Conservation (phyloP, 306 rosid genomes). For the Trifolium subterraneum region DNA sequence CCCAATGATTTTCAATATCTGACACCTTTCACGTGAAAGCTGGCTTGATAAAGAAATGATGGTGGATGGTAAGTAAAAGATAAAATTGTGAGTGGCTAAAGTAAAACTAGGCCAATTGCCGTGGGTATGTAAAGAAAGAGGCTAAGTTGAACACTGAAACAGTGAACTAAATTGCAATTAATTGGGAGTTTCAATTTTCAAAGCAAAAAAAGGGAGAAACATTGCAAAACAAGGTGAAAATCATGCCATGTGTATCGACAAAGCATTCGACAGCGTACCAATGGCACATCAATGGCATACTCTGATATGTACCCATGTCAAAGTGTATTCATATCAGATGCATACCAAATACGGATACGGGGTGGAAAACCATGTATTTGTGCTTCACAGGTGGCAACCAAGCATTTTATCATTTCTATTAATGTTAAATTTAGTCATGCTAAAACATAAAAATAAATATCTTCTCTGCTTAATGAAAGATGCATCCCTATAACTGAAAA, state of each 20-base stretch:
- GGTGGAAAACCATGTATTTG: neutral
- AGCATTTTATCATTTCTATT: slow-evolving; percentile 26
- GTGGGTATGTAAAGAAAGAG: neutral
- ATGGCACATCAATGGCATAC: neutral
- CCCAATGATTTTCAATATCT: neutral
- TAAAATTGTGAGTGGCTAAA: neutral
- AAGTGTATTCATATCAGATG: neutral
- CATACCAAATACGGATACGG: neutral
- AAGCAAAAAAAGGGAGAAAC: neutral
- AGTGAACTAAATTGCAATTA: slow-evolving; percentile 7
- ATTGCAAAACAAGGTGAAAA: neutral
- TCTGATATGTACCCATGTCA: neutral
- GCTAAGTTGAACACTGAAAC: neutral
- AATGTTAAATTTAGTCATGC: slow-evolving; percentile 17
- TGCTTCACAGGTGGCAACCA: neutral
- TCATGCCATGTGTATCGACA: neutral
- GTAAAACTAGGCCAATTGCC: neutral
- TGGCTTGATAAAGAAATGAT: neutral
- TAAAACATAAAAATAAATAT: slow-evolving; percentile 14
- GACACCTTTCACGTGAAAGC: neutral
- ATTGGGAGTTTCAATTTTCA: slow-evolving; percentile 1
- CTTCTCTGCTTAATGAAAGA: slow-evolving; percentile 11
- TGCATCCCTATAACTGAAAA: slow-evolving; percentile 17
- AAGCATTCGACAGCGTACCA: neutral
- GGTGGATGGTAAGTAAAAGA: neutral